These are phyloP conservation scores for Zygoascus tannicola DNA, from an alignment of 805 yeast genomes.

Conservation along the genomic window DNA sequence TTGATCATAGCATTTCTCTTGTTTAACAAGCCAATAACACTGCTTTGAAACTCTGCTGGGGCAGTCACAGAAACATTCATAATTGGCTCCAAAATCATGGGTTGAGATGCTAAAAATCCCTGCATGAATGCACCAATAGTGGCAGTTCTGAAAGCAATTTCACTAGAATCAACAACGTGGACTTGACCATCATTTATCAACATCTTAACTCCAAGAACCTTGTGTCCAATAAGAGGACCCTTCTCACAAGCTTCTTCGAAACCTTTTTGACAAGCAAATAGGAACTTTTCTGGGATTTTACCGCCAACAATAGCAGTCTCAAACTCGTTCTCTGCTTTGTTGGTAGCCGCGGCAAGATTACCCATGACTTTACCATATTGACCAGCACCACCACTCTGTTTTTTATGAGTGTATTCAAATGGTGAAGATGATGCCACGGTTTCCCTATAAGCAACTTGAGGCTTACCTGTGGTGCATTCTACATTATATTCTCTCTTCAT, in stretches of 20 bases:
- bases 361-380: constrained; percentile 97
- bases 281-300: constrained; percentile 88
- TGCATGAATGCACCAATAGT: constrained; percentile 86
- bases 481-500: constrained; percentile 96
- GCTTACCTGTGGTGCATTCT: constrained; percentile 91
- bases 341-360: constrained; percentile 36
- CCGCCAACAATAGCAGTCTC: constrained; percentile 92
- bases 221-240: constrained; percentile 95
- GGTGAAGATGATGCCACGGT: constrained; percentile 63
- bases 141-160: constrained; percentile 89
- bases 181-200: constrained; percentile 93
- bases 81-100: constrained; percentile 90
- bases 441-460: constrained; percentile 97
- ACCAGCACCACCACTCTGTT: constrained; percentile 99
- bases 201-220: constrained; percentile 88
- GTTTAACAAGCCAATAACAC: constrained; percentile 82
- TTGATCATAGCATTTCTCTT: constrained; percentile 85
- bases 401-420: constrained; percentile 93
- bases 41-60: constrained; percentile 93
- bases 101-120: constrained; percentile 75
- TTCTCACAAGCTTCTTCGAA: constrained; percentile 90
- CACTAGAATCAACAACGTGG: constrained; percentile 95
- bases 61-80: constrained; percentile 91
- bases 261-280: constrained; percentile 90
- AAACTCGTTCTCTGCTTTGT: constrained; percentile 45